Conservation (phyloP, 345 rosid genomes). For the Eucalyptus albens region DNA sequence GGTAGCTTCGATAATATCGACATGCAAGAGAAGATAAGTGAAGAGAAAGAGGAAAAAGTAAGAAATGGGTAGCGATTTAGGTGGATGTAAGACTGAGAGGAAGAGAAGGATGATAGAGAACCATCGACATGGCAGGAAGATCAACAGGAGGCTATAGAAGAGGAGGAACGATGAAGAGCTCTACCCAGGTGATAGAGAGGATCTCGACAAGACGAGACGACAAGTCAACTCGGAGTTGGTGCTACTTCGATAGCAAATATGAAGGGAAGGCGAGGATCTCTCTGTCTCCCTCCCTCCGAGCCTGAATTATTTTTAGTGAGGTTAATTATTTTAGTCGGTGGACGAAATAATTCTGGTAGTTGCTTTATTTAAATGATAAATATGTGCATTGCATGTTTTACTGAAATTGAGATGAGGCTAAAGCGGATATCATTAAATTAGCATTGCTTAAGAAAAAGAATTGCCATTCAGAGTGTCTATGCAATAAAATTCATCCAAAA, state of each 20-base stretch:
- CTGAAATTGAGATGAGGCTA: not conserved
- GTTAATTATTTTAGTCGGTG: not conserved
- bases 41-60: no score
- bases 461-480: not conserved
- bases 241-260: slow-evolving; percentile 23
- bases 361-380: not conserved
- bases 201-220: no score
- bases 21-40: no score
- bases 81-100: no score
- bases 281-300: not conserved
- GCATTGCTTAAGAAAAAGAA: not conserved
- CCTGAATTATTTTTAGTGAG: not conserved
- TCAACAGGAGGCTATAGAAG: no score
- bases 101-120: no score
- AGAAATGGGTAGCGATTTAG: no score
- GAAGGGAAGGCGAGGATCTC: not conserved
- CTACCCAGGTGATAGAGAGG: no score
- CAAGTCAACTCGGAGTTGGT: no score
- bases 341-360: not conserved
- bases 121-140: no score
- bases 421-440: not conserved
- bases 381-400: not conserved
- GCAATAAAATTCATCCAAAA: not conserved
- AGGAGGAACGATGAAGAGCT: no score
- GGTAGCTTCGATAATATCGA: no score